phyloP scores from a whole-genome alignment of 345 rosid genomes.

The Draba incana region DNA sequence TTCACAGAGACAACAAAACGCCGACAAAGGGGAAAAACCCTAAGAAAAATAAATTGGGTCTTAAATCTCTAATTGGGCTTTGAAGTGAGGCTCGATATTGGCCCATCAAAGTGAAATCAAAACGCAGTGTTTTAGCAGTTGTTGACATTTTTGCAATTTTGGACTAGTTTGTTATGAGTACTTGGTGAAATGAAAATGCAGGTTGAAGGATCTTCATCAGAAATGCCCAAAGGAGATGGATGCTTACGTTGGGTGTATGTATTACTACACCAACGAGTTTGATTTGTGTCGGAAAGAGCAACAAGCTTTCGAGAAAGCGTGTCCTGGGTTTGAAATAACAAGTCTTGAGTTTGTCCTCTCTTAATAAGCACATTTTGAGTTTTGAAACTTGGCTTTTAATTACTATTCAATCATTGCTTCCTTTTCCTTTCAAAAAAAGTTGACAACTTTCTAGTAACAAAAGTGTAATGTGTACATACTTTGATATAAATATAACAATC shows the following conservation, averaged over 20 bases:
- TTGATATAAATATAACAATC: no score
- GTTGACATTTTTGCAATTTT: not conserved
- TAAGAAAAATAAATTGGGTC: not conserved
- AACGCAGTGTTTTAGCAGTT: slow-evolving; percentile 8
- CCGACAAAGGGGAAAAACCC: slow-evolving; percentile 17
- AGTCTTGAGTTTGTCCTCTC: slow-evolving; percentile 18
- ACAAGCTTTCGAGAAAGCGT: slow-evolving; percentile 86
- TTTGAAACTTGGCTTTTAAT: no score
- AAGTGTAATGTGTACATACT: no score
- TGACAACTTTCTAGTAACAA: no score
- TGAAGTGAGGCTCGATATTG: not conserved
- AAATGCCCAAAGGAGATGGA: slow-evolving; percentile 93
- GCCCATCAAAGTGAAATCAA: not conserved
- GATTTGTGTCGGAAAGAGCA: slow-evolving; percentile 98
- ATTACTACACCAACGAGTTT: slow-evolving; percentile 92
- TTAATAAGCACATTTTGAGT: slow-evolving; percentile 16
- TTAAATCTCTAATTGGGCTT: not conserved
- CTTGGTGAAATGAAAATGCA: slow-evolving; percentile 36
- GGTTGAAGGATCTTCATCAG: slow-evolving; percentile 92
- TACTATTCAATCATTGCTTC: no score
- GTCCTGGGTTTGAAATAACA: slow-evolving; percentile 83
- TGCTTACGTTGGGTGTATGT: slow-evolving; percentile 91
- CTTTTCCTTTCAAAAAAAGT: no score
- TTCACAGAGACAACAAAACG: no score
- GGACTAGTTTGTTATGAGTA: not conserved